Conservation (phyloP, 495 filamentous ascomycete species). For the Gamarada debralockiae region DNA sequence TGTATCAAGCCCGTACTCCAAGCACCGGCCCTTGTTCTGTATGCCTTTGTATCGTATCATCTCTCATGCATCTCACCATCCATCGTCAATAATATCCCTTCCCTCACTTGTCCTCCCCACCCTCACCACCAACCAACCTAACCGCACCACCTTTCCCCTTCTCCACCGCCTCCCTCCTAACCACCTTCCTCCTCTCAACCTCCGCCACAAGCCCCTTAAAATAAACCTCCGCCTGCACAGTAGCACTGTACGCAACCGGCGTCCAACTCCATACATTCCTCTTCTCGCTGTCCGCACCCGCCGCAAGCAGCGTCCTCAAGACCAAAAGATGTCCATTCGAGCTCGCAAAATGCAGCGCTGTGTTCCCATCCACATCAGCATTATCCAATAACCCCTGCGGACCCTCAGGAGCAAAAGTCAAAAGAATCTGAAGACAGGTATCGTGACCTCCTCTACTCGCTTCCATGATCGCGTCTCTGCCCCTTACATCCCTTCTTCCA, state of each 20-base stretch:
- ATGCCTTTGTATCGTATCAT: neutral
- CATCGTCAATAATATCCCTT: neutral
- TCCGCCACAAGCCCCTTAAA: slow-evolving; percentile 21
- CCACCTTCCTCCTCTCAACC: slow-evolving; percentile 36
- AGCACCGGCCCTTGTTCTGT: no score
- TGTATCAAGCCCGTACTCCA: no score
- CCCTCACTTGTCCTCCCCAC: slow-evolving; percentile 7
- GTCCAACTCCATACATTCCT: slow-evolving; percentile 70
- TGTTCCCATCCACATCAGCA: slow-evolving; percentile 66
- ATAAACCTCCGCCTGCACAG: slow-evolving; percentile 36
- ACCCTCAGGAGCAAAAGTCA: slow-evolving; percentile 47
- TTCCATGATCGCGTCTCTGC: slow-evolving; percentile 55
- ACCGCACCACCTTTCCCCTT: slow-evolving; percentile 27
- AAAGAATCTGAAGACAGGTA: slow-evolving; percentile 54
- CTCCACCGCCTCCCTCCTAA: slow-evolving; percentile 26
- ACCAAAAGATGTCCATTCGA: slow-evolving; percentile 68
- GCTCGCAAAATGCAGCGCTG: slow-evolving; percentile 67
- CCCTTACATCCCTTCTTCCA: slow-evolving; percentile 48
- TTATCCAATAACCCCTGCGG: slow-evolving; percentile 31
- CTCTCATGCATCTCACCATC: no score
- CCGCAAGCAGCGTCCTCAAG: slow-evolving; percentile 63
- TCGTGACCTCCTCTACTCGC: slow-evolving; percentile 53
- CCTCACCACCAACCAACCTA: slow-evolving; percentile 15
- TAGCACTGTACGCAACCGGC: slow-evolving; percentile 66
- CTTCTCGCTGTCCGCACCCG: slow-evolving; percentile 60